Conservation (phyloP, 2,329 filamentous ascomycete genomes). For the Cladosporium sp. region DNA sequence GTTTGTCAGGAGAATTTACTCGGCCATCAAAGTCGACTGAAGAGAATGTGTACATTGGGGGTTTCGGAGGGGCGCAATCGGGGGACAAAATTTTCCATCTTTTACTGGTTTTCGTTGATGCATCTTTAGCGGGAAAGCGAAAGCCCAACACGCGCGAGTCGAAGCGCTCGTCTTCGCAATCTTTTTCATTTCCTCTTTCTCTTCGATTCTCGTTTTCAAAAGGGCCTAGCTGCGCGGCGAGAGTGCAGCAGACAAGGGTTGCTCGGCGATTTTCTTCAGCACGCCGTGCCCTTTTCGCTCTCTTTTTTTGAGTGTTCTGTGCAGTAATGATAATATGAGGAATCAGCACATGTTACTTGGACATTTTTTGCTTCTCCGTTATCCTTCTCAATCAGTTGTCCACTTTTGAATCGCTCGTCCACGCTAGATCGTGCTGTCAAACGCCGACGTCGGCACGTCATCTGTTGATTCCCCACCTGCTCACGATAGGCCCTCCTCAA, state of each 20-base stretch:
- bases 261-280: not conserved
- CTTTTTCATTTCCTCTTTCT: not conserved
- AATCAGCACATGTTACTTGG: not conserved
- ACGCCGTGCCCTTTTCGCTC: not conserved
- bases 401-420: not conserved
- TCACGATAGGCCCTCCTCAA: too few species aligned
- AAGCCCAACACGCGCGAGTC: not conserved
- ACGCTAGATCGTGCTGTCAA: not conserved
- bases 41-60: not conserved
- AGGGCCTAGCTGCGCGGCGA: not conserved
- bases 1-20: constrained; percentile 80
- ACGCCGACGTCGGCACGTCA: constrained; percentile 10
- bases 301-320: not conserved
- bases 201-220: not conserved
- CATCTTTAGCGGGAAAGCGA: not conserved
- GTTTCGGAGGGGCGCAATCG: not conserved
- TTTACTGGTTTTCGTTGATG: not conserved
- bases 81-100: not conserved
- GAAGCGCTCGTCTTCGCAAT: not conserved
- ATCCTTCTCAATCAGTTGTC: not conserved
- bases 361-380: not conserved
- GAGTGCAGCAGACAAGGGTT: not conserved
- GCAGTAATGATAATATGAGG: not conserved
- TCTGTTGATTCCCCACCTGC: not conserved
- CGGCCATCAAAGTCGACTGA: constrained; percentile 36